A percentile compares a stretch with the other conserved stretches of the same genome.
Evolutionary conservation across 1,284 basidiomycete genomes (phyloP).

Genomic region (Ceratorhiza oryzae-sativae): DNA sequence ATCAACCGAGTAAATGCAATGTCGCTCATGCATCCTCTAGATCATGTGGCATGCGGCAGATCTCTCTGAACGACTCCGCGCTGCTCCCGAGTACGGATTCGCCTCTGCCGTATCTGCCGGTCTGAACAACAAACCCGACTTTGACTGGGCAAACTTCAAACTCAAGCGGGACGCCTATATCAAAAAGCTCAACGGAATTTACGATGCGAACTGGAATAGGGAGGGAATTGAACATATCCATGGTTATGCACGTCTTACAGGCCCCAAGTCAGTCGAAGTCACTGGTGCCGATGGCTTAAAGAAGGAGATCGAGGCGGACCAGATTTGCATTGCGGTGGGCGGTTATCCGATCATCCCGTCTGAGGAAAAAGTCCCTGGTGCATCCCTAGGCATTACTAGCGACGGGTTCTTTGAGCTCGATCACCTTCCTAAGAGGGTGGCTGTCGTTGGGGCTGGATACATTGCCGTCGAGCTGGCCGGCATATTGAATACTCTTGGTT

Average conservation of each 20-base stretch:
- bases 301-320: slow-evolving; percentile 75
- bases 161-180: slow-evolving; percentile 97
- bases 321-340: slow-evolving; percentile 86
- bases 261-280: slow-evolving; percentile 71
- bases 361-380: slow-evolving; percentile 86
- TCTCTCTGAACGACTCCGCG: slow-evolving; percentile 77
- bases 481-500: slow-evolving; percentile 84
- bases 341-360: slow-evolving; percentile 83
- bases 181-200: slow-evolving; percentile 88
- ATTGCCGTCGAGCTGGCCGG: slow-evolving; percentile 96
- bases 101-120: slow-evolving; percentile 52
- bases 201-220: slow-evolving; percentile 85
- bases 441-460: slow-evolving; percentile 95
- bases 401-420: slow-evolving; percentile 97
- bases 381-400: slow-evolving; percentile 87
- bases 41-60: slow-evolving; percentile 99
- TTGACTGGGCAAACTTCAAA: slow-evolving; percentile 93
- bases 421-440: slow-evolving; percentile 91
- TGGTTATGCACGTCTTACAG: slow-evolving; percentile 79
- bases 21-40: slow-evolving; percentile 54
- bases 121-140: slow-evolving; percentile 64
- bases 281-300: slow-evolving; percentile 65
- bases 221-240: slow-evolving; percentile 90
- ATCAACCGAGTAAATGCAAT: background rate
- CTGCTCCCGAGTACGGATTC: slow-evolving; percentile 81